Percentiles rank a stretch among this genome's conserved stretches.
These are phyloP conservation scores for Pythium apleroticum DNA, from an alignment of 352 stramenopile genomes.

Conservation along the genomic window DNA sequence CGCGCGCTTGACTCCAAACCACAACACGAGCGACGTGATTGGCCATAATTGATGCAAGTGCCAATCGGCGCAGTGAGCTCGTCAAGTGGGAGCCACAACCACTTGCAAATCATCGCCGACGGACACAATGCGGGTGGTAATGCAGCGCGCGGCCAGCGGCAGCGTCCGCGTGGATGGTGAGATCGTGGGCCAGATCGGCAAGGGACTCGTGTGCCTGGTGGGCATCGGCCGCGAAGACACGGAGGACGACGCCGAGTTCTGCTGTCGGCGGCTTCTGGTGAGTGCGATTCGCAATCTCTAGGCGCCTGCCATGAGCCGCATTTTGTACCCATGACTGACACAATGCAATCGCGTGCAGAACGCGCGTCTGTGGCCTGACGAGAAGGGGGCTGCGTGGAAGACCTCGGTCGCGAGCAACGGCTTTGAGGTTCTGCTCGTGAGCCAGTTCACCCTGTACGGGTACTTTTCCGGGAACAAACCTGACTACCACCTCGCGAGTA, in stretches of 20 bases:
- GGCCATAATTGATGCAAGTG: conserved; percentile 5
- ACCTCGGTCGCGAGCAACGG: conserved; percentile 60
- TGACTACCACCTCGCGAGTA: conserved; percentile 86
- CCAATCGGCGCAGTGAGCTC: not conserved
- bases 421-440: conserved; percentile 84
- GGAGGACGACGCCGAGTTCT: conserved; percentile 81
- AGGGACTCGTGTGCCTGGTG: conserved; percentile 77
- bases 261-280: conserved; percentile 76
- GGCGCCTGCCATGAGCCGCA: not conserved
- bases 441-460: conserved; percentile 85
- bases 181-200: conserved; percentile 72
- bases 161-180: conserved; percentile 78
- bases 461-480: conserved; percentile 85
- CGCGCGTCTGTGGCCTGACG: conserved; percentile 74
- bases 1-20: not conserved
- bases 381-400: conserved; percentile 56
- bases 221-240: conserved; percentile 77
- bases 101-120: not conserved
- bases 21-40: not conserved
- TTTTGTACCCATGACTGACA: not conserved
- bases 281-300: not conserved
- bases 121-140: conserved; percentile 62
- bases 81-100: not conserved
- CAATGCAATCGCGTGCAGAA: conserved; percentile 42
- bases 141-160: conserved; percentile 81